Evolutionary conservation across 2,329 filamentous ascomycete species (phyloP).

Genomic region (Ophiostoma quercus): DNA sequence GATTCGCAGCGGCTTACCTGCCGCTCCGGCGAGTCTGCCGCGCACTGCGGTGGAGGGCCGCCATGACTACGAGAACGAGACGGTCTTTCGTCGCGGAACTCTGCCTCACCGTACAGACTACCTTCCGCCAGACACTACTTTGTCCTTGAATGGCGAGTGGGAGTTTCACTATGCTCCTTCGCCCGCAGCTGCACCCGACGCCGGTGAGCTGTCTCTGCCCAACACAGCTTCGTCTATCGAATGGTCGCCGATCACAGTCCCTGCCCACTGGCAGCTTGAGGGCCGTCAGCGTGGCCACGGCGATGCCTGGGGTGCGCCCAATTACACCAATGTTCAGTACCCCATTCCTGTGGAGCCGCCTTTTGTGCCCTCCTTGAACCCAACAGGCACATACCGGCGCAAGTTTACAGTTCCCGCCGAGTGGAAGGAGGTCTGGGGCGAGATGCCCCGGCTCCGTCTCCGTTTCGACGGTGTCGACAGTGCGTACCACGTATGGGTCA

Average conservation of each 20-base stretch:
- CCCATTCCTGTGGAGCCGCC: conserved; percentile 63
- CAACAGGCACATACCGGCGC: conserved; percentile 58
- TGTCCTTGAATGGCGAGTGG: conserved; percentile 54
- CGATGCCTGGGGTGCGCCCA: conserved; percentile 50
- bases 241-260: conserved; percentile 51
- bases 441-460: conserved; percentile 46
- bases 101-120: conserved; percentile 54
- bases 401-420: conserved; percentile 48
- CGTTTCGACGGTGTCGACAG: conserved; percentile 69
- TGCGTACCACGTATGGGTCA: conserved; percentile 65
- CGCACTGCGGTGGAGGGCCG: conserved; percentile 12
- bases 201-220: conserved; percentile 15
- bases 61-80: conserved; percentile 59
- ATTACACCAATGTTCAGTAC: conserved; percentile 64
- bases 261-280: conserved; percentile 66
- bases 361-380: conserved; percentile 56
- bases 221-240: not conserved
- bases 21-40: conserved; percentile 15
- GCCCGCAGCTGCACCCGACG: conserved; percentile 40
- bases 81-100: conserved; percentile 55
- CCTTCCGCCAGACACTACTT: conserved; percentile 46
- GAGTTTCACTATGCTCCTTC: conserved; percentile 48
- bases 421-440: conserved; percentile 37
- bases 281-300: conserved; percentile 35
- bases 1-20: conserved; percentile 5